Conservation (phyloP, 805 yeast genomes). For the Myxozyma geophila region DNA sequence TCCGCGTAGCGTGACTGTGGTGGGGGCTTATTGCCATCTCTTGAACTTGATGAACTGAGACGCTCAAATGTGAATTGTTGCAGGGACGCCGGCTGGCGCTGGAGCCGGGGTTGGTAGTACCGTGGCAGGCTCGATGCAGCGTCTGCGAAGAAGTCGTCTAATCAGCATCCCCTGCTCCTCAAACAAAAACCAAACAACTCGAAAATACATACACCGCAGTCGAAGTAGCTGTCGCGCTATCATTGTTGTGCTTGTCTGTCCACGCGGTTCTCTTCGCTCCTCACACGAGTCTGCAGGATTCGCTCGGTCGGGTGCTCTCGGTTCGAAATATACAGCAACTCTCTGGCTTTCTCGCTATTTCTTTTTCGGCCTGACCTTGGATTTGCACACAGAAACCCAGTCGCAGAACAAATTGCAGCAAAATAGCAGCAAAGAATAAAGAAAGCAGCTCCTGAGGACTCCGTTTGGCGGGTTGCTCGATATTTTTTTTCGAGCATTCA, state of each 20-base stretch:
- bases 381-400: too few species aligned
- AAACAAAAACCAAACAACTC: background rate
- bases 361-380: too few species aligned
- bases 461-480: too few species aligned
- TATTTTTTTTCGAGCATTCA: too few species aligned
- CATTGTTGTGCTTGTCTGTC: slow-evolving; percentile 1
- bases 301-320: too few species aligned
- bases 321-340: background rate
- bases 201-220: slow-evolving; percentile 11
- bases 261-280: background rate
- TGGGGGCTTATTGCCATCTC: background rate
- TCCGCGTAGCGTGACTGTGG: background rate
- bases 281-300: background rate
- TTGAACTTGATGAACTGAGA: background rate
- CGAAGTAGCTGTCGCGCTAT: slow-evolving; percentile 14
- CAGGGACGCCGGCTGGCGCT: background rate
- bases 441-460: too few species aligned
- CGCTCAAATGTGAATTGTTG: background rate
- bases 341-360: too few species aligned
- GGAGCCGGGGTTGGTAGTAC: slow-evolving; percentile 1
- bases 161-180: background rate
- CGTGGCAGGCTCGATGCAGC: background rate
- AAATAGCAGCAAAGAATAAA: too few species aligned
- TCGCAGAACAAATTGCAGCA: too few species aligned
- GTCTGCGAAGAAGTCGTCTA: background rate